Evolutionary conservation across 768 basidiomycete species (phyloP).

Genomic region (Boletus rex-veris): DNA sequence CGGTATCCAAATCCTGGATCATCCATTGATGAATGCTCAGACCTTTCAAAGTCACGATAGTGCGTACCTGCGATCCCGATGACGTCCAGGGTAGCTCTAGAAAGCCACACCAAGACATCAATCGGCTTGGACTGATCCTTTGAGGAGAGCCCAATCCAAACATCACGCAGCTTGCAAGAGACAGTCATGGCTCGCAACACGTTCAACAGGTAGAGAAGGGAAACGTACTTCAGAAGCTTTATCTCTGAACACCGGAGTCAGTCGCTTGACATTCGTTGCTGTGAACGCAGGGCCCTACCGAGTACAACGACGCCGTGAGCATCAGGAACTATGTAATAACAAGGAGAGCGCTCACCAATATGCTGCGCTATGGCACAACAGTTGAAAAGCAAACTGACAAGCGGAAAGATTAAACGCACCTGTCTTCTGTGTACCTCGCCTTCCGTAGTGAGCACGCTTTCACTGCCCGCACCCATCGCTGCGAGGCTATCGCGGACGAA

Average conservation of each 20-base stretch:
- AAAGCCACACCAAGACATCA: slow-evolving; percentile 64
- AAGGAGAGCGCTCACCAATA: slow-evolving; percentile 36
- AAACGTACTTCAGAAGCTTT: slow-evolving; percentile 51
- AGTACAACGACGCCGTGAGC: background rate
- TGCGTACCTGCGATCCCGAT: slow-evolving; percentile 65
- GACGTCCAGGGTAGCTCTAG: slow-evolving; percentile 68
- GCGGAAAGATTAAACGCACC: slow-evolving; percentile 21
- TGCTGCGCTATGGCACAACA: slow-evolving; percentile 40
- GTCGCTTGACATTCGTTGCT: slow-evolving; percentile 43
- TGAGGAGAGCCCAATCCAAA: slow-evolving; percentile 32
- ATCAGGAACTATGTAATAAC: background rate
- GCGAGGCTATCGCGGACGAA: slow-evolving; percentile 51
- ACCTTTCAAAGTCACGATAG: background rate
- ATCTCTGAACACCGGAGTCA: slow-evolving; percentile 55
- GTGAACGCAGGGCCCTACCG: slow-evolving; percentile 51
- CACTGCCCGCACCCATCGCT: slow-evolving; percentile 47
- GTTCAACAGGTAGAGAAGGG: background rate
- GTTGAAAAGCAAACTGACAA: background rate
- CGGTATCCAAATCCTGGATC: slow-evolving; percentile 50
- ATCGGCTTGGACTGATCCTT: slow-evolving; percentile 32
- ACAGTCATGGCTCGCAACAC: background rate
- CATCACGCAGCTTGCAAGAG: slow-evolving; percentile 42
- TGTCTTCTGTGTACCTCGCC: slow-evolving; percentile 57
- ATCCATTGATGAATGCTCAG: background rate
- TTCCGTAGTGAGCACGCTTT: slow-evolving; percentile 50